A percentile compares a stretch with the other conserved stretches of the same genome.
Evolutionary conservation across 2,329 filamentous ascomycete genomes (phyloP).

Genomic region (Penicillium sp.): DNA sequence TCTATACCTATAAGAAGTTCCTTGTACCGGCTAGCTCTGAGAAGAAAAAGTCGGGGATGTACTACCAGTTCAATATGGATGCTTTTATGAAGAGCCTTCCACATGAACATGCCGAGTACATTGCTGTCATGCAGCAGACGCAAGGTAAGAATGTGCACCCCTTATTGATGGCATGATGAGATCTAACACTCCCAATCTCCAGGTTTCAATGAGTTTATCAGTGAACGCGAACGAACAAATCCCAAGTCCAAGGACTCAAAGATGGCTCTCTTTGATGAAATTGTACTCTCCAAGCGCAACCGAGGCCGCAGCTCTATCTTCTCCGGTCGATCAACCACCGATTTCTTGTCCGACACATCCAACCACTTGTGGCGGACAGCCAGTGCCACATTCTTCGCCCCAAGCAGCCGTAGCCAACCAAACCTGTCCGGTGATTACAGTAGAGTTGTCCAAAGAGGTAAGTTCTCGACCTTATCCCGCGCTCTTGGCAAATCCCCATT

Average conservation of each 20-base stretch:
- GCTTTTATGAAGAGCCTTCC: conserved; percentile 69
- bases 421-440: conserved; percentile 58
- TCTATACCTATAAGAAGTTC: conserved; percentile 72
- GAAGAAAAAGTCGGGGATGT: conserved; percentile 66
- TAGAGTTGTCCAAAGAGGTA: conserved; percentile 57
- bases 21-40: conserved; percentile 64
- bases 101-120: conserved; percentile 68
- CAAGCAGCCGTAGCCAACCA: conserved; percentile 56
- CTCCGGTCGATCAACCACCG: conserved; percentile 55
- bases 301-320: conserved; percentile 65
- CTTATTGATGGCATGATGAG: neutral
- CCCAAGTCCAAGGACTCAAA: conserved; percentile 59
- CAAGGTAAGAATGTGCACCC: conserved; percentile 54
- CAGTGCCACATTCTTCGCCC: conserved; percentile 61
- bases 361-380: conserved; percentile 70
- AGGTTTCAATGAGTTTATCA: conserved; percentile 69
- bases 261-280: conserved; percentile 68
- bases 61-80: conserved; percentile 71
- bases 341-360: conserved; percentile 67
- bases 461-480: conserved; percentile 23
- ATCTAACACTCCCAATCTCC: conserved; percentile 21
- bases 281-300: conserved; percentile 69
- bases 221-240: conserved; percentile 64
- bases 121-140: conserved; percentile 67
- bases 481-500: neutral